A percentile compares a stretch with the other conserved stretches of the same genome.
Evolutionary conservation across 2,329 filamentous ascomycete genomes (phyloP).

Genomic region (Pyricularia sp.): DNA sequence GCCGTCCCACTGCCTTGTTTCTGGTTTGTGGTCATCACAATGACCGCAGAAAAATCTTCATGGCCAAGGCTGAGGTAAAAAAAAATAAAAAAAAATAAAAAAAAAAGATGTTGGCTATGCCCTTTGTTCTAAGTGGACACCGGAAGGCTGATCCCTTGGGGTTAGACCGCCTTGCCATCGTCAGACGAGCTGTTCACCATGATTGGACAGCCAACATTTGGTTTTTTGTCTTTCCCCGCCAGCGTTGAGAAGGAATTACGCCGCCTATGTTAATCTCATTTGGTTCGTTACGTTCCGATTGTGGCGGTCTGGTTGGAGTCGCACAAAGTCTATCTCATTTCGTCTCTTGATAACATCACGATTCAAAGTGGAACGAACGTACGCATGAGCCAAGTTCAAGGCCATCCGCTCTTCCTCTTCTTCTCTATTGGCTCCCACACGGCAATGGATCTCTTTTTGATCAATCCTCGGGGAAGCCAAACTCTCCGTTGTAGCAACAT

Average conservation of each 20-base stretch:
- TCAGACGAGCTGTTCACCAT: not conserved
- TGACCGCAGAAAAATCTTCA: not conserved
- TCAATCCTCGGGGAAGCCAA: not conserved
- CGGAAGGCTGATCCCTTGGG: not conserved
- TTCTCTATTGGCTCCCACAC: not conserved
- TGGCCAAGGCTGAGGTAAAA: not conserved
- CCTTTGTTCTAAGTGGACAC: not conserved
- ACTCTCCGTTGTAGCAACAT: not conserved
- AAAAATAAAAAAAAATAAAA: too few species aligned
- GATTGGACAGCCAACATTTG: not conserved
- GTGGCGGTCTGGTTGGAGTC: not conserved
- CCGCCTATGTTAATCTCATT: not conserved
- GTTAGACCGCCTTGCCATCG: not conserved
- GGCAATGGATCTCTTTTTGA: not conserved
- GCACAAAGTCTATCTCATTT: not conserved
- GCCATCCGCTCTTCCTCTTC: not conserved
- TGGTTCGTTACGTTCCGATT: not conserved
- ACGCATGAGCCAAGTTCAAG: not conserved
- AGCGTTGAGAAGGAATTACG: not conserved
- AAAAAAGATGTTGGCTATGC: not conserved
- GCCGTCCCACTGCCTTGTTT: not conserved
- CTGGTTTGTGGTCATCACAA: not conserved
- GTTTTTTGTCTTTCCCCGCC: not conserved
- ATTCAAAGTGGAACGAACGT: not conserved
- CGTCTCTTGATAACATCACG: not conserved